These are phyloP conservation scores for Fusarium drepaniforme DNA, from an alignment of 2,329 filamentous ascomycete genomes.

Conservation along the genomic window DNA sequence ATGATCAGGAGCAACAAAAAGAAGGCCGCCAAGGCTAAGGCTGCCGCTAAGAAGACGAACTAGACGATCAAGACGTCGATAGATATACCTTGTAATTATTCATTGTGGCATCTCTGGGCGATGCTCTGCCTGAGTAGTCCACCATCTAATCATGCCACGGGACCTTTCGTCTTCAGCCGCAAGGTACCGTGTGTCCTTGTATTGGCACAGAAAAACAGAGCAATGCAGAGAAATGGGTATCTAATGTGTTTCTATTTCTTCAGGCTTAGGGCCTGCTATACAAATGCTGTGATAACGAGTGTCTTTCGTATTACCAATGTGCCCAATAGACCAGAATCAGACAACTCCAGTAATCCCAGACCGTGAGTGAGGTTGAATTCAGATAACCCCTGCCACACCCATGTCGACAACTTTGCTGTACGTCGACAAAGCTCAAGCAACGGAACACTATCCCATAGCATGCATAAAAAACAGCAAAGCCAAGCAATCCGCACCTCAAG, in stretches of 20 bases:
- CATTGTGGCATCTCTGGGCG: conserved; percentile 23
- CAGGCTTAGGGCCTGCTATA: conserved; percentile 37
- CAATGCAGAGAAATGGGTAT: conserved; percentile 47
- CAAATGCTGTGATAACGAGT: conserved; percentile 43
- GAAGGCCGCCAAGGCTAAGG: conserved; percentile 94
- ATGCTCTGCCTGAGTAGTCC: conserved; percentile 21
- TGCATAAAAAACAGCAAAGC: conserved; percentile 39
- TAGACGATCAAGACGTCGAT: conserved; percentile 53
- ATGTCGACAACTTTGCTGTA: conserved; percentile 20
- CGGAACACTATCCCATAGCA: conserved; percentile 19
- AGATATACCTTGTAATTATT: conserved; percentile 39
- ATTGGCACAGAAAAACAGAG: conserved; percentile 27
- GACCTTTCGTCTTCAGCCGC: background rate
- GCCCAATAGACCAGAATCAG: conserved; percentile 46
- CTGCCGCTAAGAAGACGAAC: conserved; percentile 87
- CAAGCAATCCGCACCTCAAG: conserved; percentile 27
- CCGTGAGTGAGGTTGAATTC: conserved; percentile 35
- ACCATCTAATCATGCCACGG: conserved; percentile 33
- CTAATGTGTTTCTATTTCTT: conserved; percentile 52
- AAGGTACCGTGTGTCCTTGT: conserved; percentile 8
- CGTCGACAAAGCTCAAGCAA: conserved; percentile 30
- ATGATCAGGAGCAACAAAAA: conserved; percentile 99
- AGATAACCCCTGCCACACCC: conserved; percentile 29
- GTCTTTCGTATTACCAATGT: conserved; percentile 45
- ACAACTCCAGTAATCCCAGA: conserved; percentile 41